Conservation (phyloP, 75 land plant species). For the Cunninghamia lanceolata region DNA sequence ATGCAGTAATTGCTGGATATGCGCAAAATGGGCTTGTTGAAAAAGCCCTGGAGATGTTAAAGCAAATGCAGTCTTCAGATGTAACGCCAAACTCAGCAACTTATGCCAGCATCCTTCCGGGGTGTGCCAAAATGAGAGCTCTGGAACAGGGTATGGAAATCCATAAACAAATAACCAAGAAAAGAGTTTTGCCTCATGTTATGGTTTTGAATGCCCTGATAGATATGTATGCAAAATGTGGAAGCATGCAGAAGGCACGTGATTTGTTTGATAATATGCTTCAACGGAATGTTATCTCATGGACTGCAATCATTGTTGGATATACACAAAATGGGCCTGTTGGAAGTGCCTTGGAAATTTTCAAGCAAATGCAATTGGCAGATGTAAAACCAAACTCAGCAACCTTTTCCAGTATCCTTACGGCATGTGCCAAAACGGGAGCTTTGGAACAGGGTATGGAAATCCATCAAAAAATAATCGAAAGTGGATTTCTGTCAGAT, state of each 20-base stretch:
- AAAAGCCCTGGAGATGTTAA: not conserved
- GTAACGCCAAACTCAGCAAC: slow-evolving; percentile 22
- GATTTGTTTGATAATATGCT: slow-evolving; percentile 20
- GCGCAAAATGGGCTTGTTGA: not conserved
- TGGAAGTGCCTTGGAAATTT: slow-evolving; percentile 5
- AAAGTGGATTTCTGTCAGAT: not conserved
- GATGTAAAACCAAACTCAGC: slow-evolving; percentile 8
- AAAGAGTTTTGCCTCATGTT: not conserved
- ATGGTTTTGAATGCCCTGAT: not conserved
- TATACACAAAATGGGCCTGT: slow-evolving; percentile 16
- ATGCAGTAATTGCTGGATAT: not conserved
- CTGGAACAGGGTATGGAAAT: slow-evolving; percentile 28
- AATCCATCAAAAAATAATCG: slow-evolving; percentile 12
- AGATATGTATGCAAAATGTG: slow-evolving; percentile 24
- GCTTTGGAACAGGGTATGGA: slow-evolving; percentile 11
- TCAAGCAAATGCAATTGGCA: slow-evolving; percentile 13
- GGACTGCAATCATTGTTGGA: slow-evolving; percentile 25
- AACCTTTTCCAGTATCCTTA: slow-evolving; percentile 9
- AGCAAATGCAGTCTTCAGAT: slow-evolving; percentile 4
- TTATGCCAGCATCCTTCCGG: slow-evolving; percentile 23
- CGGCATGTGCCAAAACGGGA: slow-evolving; percentile 17
- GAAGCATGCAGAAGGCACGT: slow-evolving; percentile 13
- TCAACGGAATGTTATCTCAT: slow-evolving; percentile 8
- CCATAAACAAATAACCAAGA: not conserved
- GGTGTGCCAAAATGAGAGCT: slow-evolving; percentile 34